Base-by-base conservation (phyloP, 139 green algal genomes). In the Edaphochlamys debaryana region DNA sequence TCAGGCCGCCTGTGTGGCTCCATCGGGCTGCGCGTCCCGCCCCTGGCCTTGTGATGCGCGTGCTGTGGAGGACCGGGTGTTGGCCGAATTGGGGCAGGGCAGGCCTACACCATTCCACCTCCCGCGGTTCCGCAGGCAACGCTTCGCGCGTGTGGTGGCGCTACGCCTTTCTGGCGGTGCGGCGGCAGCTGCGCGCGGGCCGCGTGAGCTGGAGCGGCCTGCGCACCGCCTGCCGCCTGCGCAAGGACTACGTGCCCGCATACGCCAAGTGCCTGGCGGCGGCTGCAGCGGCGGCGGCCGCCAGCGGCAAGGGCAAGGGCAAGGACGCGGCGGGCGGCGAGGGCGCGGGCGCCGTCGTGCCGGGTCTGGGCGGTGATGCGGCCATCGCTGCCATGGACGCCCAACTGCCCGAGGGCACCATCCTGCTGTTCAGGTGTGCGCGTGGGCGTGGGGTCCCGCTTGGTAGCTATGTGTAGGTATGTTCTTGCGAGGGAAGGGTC, bases 71-170 rank as follows among this genome's bases (percentile, higher is more conserved):
- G n/a, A n/a, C n/a, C n/a, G n/a, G n/a, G n/a, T n/a, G n/a, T n/a
- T n/a, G n/a, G n/a, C n/a, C n/a, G n/a, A n/a, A n/a, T n/a, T n/a
- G n/a, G n/a, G n/a, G n/a, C n/a, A n/a, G n/a, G n/a, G n/a, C n/a
- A n/a, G n/a, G n/a, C n/a, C n/a, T n/a, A n/a, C n/a, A n/a, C n/a
- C n/a, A n/a, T n/a, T n/a, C n/a, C n/a, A n/a, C n/a, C n/a, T n/a
- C n/a, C n/a, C n/a, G n/a, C n/a, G n/a, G 56, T 77, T 79, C 22
- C 30, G 70, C 81, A 67, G 91, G 88, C 13, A 23, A 69, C 0
- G 80, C 82, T 0, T 93, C 91, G 0, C 81, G 89, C 4, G 23
- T 92, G 22, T 98, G 95, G 95, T 98, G 95, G 95, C 87, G 77
- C 4, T 98, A 98, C 79, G 95, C 93, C 15, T 52, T 86, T 30